Evolutionary conservation across 2,329 filamentous ascomycete genomes (phyloP).

Genomic region (Colletotrichum sp.): DNA sequence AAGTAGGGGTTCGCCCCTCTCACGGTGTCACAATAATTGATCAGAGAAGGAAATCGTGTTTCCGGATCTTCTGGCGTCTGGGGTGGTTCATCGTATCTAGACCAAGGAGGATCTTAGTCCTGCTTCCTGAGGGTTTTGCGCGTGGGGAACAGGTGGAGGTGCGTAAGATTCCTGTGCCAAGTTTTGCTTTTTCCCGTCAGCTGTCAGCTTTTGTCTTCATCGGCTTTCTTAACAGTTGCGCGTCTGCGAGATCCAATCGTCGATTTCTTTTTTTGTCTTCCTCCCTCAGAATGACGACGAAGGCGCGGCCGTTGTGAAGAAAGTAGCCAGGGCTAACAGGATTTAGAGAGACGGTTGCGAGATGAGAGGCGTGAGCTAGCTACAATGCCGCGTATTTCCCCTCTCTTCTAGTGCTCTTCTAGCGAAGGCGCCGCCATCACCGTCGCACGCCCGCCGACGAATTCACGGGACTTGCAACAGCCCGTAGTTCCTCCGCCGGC

Average conservation of each 20-base stretch:
- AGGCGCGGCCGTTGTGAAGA: not conserved
- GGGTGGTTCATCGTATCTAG: conserved; percentile 3
- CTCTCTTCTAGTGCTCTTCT: not conserved
- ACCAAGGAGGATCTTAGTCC: not conserved
- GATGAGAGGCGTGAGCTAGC: not conserved
- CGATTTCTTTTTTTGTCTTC: not conserved
- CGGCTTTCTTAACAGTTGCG: not conserved
- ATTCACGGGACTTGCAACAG: not conserved
- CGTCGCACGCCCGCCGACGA: not conserved
- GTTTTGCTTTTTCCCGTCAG: not conserved
- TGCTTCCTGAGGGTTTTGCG: not conserved
- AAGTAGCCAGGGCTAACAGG: not conserved
- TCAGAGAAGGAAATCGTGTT: not conserved
- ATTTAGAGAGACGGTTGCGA: not conserved
- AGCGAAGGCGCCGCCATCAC: not conserved
- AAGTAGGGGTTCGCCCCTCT: not conserved
- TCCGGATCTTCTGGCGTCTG: not conserved
- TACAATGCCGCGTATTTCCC: not conserved
- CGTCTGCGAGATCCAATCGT: not conserved
- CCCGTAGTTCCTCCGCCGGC: not conserved
- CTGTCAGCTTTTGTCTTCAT: not conserved
- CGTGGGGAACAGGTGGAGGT: conserved; percentile 4
- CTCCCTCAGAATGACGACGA: not conserved
- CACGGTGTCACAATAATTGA: not conserved
- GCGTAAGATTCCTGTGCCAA: not conserved